Evolutionary conservation across 106 monocot species (phyloP), one percentile per base, ranked within the genome.

Genomic region (Dactylorhiza incarnata): DNA sequence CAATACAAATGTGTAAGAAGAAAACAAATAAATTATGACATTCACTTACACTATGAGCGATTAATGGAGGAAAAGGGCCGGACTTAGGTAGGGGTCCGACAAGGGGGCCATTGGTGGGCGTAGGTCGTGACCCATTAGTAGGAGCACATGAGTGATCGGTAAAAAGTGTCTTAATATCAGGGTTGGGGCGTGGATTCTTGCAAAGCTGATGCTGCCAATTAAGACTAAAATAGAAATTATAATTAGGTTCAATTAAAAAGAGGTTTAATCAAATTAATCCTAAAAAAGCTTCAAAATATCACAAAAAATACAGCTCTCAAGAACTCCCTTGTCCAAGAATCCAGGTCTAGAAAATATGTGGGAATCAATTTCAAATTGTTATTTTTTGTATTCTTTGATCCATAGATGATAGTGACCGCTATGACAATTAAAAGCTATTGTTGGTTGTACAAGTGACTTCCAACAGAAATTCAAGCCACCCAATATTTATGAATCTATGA

Each of bases 171-270:
- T 97, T 97, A 29, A 97, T 97, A 68, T 97, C 97, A 78, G 94
- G 97, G 74, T 97, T 97, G 29, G 93, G 77, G 7, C 94, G 91
- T 26, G 97, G 97, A 49, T 94, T 97, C 84, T 97, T 97, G 86
- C 97, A 97, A 77, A 94, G 89, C 74, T 97, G 97, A 87, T 97
- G 97, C 80, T 97, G 97, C 97, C 97, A 97, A 73, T 97, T 97
- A 73, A 97, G 87, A 84, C 91, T 96, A 76, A 25, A 59, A 85
- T 62, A 29, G 5, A 52, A 67, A 45, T 55, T 68, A 72, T 45
- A 46, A 16, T 66, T 14, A 37, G 29, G 29, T 37, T 66, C 66
- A 66, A 66, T 9, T 20, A 22, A 59, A 59, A 59, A 22, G 19
- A 7, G 20, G 20, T 7, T 59, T 59, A 59, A 20, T 19, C 20